Percentiles rank a stretch among this genome's conserved stretches.
Conservation (phyloP, 768 basidiomycete genomes). For the Leccinum longicurvipes region DNA sequence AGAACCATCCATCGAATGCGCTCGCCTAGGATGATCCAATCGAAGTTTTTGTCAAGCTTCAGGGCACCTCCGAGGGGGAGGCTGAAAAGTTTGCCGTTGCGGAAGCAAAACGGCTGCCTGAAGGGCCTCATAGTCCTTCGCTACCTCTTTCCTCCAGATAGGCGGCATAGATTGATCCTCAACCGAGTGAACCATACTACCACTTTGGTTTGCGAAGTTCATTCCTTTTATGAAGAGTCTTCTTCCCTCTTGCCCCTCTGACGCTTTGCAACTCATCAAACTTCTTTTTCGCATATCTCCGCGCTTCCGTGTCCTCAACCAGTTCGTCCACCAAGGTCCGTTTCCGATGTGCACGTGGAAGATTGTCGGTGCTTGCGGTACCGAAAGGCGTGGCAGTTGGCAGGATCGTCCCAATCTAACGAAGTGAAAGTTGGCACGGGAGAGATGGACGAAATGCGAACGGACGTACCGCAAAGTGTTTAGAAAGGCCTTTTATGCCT, state of each 20-base stretch:
- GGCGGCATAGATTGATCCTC: conserved; percentile 4
- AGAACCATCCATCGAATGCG: conserved; percentile 5
- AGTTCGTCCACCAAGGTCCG: conserved; percentile 85
- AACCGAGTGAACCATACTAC: conserved; percentile 37
- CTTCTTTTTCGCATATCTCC: conserved; percentile 88
- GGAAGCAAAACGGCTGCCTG: not conserved
- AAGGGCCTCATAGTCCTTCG: not conserved
- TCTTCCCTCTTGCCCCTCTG: conserved; percentile 65
- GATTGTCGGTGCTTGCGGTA: conserved; percentile 64
- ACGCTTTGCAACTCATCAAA: conserved; percentile 73
- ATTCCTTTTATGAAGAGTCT: conserved; percentile 64
- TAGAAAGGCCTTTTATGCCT: conserved; percentile 80
- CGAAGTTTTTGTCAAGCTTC: not conserved
- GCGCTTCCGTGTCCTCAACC: conserved; percentile 82
- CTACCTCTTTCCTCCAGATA: conserved; percentile 2
- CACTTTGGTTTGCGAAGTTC: conserved; percentile 65
- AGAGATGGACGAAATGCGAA: not conserved
- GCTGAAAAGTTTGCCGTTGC: not conserved
- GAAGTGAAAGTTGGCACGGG: conserved; percentile 9
- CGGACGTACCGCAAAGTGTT: conserved; percentile 78
- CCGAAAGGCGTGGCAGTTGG: conserved; percentile 72
- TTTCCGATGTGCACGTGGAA: conserved; percentile 67
- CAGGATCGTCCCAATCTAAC: conserved; percentile 76
- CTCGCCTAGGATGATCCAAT: not conserved
- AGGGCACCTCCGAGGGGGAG: not conserved